phyloP scores from a whole-genome alignment of 257 asterid genomes.

The Solanum pennellii region DNA sequence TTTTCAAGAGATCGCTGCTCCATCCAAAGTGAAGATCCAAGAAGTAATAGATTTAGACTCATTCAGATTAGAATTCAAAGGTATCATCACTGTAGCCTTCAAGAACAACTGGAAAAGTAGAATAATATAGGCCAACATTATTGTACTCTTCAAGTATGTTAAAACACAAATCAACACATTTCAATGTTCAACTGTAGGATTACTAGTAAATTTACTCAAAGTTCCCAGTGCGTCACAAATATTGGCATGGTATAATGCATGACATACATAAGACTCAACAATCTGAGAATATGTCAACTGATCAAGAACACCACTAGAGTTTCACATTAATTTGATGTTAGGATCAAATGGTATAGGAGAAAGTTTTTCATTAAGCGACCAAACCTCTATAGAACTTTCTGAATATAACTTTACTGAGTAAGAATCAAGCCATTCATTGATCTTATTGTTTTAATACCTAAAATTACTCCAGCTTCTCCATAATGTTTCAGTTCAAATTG shows the following conservation, averaged over 20 bases:
- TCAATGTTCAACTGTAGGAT: neutral
- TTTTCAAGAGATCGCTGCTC: no score
- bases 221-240: neutral
- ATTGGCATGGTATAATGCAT: neutral
- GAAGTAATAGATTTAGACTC: no score
- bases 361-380: neutral
- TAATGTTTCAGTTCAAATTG: neutral
- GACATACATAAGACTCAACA: neutral
- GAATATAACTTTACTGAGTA: neutral
- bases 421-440: neutral
- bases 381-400: neutral
- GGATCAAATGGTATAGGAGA: neutral
- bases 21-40: no score
- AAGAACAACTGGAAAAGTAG: no score
- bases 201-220: neutral
- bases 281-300: neutral
- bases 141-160: no score
- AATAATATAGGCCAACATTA: no score
- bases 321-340: neutral
- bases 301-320: neutral
- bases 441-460: neutral
- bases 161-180: no score
- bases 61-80: no score
- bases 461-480: neutral
- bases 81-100: no score